Percentiles rank a stretch among this genome's conserved stretches.
These are phyloP conservation scores for Pichia insulana DNA, from an alignment of 805 yeast genomes.

Conservation along the genomic window DNA sequence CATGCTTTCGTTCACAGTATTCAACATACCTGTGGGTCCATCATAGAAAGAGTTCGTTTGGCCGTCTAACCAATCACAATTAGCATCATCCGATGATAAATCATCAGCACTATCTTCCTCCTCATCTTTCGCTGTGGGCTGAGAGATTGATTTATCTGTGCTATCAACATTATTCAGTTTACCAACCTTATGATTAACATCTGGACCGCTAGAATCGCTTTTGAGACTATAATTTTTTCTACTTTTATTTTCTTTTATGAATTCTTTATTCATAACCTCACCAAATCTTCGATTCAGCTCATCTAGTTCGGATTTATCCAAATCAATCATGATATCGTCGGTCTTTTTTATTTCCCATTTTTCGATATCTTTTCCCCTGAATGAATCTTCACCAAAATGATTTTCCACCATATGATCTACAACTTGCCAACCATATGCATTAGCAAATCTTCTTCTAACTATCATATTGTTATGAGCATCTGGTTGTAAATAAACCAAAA, in stretches of 20 bases:
- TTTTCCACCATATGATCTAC: slow-evolving; percentile 68
- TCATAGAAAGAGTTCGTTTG: slow-evolving; percentile 35
- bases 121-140: slow-evolving; percentile 9
- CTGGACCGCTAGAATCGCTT: not conserved
- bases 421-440: slow-evolving; percentile 94
- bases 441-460: slow-evolving; percentile 81
- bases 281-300: slow-evolving; percentile 17
- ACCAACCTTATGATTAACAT: not conserved
- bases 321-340: slow-evolving; percentile 10
- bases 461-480: slow-evolving; percentile 94
- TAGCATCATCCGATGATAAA: not conserved
- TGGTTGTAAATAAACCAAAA: slow-evolving; percentile 73
- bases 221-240: not conserved
- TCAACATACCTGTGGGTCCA: slow-evolving; percentile 66
- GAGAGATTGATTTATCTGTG: not conserved
- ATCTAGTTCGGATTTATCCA: slow-evolving; percentile 8
- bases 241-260: slow-evolving; percentile 22
- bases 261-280: slow-evolving; percentile 24
- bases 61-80: slow-evolving; percentile 42
- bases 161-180: not conserved
- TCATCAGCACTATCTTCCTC: slow-evolving; percentile 14
- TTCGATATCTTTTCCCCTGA: slow-evolving; percentile 18
- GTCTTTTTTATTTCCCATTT: slow-evolving; percentile 15
- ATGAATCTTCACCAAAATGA: slow-evolving; percentile 39
- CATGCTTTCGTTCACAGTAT: slow-evolving; percentile 40